These are phyloP conservation scores for Kandelia obovata DNA, from an alignment of 345 rosid species.

Conservation along the genomic window DNA sequence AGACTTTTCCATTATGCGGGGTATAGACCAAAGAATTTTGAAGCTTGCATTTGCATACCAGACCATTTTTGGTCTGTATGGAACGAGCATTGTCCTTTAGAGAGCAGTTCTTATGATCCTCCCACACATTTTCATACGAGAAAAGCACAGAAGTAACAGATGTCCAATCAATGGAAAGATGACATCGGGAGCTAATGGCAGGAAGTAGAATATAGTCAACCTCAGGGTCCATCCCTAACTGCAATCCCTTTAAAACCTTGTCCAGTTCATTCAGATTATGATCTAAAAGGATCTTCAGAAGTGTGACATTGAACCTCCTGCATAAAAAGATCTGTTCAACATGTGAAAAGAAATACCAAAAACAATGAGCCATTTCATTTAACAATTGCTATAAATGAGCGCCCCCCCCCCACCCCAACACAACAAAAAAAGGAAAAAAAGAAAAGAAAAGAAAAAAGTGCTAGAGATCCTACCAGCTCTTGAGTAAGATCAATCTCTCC, in stretches of 20 bases:
- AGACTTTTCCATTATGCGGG: constrained; percentile 62
- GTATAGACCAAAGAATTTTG: constrained; percentile 64
- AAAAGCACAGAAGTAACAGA: constrained; percentile 40
- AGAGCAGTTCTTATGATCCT: constrained; percentile 31
- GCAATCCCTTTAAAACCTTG: constrained; percentile 31
- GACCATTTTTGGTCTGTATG: constrained; percentile 50
- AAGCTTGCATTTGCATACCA: constrained; percentile 45
- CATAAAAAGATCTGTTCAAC: constrained; percentile 52
- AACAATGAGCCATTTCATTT: background rate
- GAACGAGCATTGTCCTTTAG: constrained; percentile 20
- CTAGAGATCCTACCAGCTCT: constrained; percentile 36
- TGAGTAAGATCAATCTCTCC: constrained; percentile 40
- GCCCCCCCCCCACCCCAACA: no score
- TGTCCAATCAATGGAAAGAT: constrained; percentile 50
- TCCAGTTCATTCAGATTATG: constrained; percentile 35
- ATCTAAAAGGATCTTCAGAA: constrained; percentile 59
- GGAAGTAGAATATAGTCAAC: constrained; percentile 78
- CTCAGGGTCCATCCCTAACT: constrained; percentile 19
- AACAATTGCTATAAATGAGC: no score
- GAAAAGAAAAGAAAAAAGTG: background rate
- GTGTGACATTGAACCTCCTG: constrained; percentile 59
- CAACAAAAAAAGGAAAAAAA: background rate
- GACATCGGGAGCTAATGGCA: constrained; percentile 12
- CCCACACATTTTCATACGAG: constrained; percentile 17
- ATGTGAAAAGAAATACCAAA: background rate